Percentiles rank a stretch among this genome's conserved stretches.
Evolutionary conservation across 345 rosid genomes (phyloP).

Genomic region (Acer campestre): DNA sequence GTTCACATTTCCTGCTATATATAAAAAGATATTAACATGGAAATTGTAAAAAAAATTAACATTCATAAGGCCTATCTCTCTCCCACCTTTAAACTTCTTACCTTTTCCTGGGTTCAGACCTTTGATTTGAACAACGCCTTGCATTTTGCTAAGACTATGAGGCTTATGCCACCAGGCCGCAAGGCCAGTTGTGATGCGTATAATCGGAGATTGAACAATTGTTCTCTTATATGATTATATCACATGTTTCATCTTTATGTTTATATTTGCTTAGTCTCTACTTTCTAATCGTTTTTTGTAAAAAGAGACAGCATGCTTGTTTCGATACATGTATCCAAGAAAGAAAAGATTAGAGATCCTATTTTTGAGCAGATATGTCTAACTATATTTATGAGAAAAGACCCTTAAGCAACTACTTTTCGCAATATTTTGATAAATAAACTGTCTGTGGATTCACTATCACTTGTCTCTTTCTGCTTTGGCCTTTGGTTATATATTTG

Average conservation of each 20-base stretch:
- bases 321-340: too few species aligned
- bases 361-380: too few species aligned
- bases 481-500: background rate
- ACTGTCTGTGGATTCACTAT: background rate
- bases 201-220: background rate
- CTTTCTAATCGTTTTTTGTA: background rate
- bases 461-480: background rate
- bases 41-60: background rate
- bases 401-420: background rate
- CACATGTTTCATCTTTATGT: background rate
- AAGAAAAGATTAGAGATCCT: too few species aligned
- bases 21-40: background rate
- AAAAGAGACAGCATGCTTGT: too few species aligned
- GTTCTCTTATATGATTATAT: background rate
- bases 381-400: too few species aligned
- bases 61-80: background rate
- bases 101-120: background rate
- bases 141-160: background rate
- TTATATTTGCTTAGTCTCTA: background rate
- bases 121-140: background rate
- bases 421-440: background rate
- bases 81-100: background rate
- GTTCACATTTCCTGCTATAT: background rate
- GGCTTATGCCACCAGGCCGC: background rate
- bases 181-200: background rate